Base-by-base conservation (phyloP, 2,329 filamentous ascomycete species). In the Daldinia eschscholtzii region DNA sequence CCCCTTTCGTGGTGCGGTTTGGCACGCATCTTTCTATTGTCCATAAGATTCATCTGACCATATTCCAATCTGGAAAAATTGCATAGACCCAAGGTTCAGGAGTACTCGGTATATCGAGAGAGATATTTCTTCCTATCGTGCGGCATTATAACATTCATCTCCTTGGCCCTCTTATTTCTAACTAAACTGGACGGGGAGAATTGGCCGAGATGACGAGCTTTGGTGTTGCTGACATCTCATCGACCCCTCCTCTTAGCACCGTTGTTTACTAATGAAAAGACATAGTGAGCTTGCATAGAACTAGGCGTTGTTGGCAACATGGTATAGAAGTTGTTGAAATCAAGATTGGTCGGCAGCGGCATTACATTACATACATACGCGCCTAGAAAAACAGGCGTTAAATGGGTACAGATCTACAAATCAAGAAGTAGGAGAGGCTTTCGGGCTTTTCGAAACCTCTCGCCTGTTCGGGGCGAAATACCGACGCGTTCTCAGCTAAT, bases 1-100 rank as follows among this genome's bases (percentile, higher is more conserved):
- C 41, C 53, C 53, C 35, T 57, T 61, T 67, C 55, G 39, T 48
- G 33, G 63, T 68, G 56, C 65, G 57, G 42, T 46, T 62, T 52
- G 28, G 46, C 55, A 58, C 53, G 56, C 53, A 50, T 57, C 65
- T 69, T 60, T 65, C 57, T 67, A 52, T 52, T 66, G 46, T 68
- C 57, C 46, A 66, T 63, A 65, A 61, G 33, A 68, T 73, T 71
- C 59, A 69, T 69, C 64, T 69, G 63, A 68, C 68, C 70, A 65
- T 65, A 57, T 65, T 70, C 57, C 59, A 55, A 64, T 61, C 57
- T 61, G 65, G 71, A 65, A 70, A 68, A 70, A 73, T 72, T 75
- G 72, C 77, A 79, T 79, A 79, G 77, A 79, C 61, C 20, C 70
- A 74, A 72, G 74, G 65, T 72, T 68, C 73, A 66, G 77, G 77